Percentiles rank a stretch among this genome's conserved stretches.
Conservation (phyloP, 2,329 filamentous ascomycete species). For the Colletotrichum magnum region DNA sequence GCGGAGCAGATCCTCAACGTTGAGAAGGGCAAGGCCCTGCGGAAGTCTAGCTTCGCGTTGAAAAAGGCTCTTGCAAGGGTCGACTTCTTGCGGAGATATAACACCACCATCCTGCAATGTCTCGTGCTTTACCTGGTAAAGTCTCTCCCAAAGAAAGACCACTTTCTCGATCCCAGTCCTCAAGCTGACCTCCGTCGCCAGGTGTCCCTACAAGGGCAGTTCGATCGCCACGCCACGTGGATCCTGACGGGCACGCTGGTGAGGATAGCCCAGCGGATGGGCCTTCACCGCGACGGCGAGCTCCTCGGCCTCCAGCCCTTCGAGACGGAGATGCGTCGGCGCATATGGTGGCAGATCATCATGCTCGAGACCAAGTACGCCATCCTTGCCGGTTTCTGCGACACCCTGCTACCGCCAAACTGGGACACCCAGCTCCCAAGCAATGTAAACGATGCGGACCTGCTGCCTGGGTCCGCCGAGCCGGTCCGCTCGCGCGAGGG, state of each 20-base stretch:
- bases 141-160: constrained; percentile 59
- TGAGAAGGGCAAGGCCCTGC: constrained; percentile 62
- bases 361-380: constrained; percentile 34
- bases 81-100: constrained; percentile 71
- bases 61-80: constrained; percentile 63
- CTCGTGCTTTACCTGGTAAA: constrained; percentile 71
- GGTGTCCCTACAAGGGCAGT: constrained; percentile 69
- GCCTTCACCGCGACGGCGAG: constrained; percentile 74
- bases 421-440: constrained; percentile 62
- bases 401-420: constrained; percentile 65
- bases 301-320: constrained; percentile 51
- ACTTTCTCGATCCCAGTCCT: too few species aligned
- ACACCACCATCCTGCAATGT: constrained; percentile 71
- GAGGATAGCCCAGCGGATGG: constrained; percentile 77
- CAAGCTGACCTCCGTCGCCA: constrained; percentile 46
- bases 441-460: constrained; percentile 72
- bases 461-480: constrained; percentile 64
- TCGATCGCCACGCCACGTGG: constrained; percentile 72
- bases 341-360: constrained; percentile 33
- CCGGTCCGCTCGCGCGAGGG: constrained; percentile 66
- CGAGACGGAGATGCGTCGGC: constrained; percentile 24
- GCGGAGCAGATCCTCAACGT: constrained; percentile 66
- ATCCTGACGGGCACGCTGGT: constrained; percentile 72
- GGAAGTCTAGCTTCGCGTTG: constrained; percentile 64
- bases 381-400: constrained; percentile 57